phyloP scores from a whole-genome alignment of 2,329 filamentous ascomycete species.

The Diaporthe capsici region DNA sequence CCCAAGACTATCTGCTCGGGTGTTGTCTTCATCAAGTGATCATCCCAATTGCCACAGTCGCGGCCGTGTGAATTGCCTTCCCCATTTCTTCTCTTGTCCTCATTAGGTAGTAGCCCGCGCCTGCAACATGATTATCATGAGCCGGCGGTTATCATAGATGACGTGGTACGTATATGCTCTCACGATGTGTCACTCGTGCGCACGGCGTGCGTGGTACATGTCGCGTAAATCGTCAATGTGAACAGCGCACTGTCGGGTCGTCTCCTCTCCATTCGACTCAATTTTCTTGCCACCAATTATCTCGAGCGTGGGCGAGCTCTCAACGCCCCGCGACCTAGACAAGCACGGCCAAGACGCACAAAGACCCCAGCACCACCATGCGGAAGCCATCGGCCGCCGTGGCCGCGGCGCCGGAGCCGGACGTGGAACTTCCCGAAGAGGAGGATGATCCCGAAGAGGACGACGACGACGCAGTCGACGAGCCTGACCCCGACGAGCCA shows the following conservation, averaged over 20 bases:
- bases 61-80: background rate
- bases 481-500: background rate
- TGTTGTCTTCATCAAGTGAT: background rate
- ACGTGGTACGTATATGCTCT: background rate
- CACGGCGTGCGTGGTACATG: background rate
- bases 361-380: background rate
- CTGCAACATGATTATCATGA: background rate
- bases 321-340: background rate
- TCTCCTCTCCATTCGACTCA: background rate
- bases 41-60: background rate
- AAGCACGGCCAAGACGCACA: constrained; percentile 2
- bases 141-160: background rate
- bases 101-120: background rate
- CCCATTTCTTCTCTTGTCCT: background rate
- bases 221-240: constrained; percentile 7
- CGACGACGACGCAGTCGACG: background rate
- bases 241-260: background rate
- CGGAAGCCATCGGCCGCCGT: background rate
- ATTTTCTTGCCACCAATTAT: background rate
- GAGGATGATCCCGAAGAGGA: background rate
- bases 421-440: background rate
- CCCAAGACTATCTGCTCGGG: background rate
- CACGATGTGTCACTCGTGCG: background rate
- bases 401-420: background rate
- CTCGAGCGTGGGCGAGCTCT: background rate